phyloP scores from a whole-genome alignment of 306 rosid genomes.

The Quercus bicolor region DNA sequence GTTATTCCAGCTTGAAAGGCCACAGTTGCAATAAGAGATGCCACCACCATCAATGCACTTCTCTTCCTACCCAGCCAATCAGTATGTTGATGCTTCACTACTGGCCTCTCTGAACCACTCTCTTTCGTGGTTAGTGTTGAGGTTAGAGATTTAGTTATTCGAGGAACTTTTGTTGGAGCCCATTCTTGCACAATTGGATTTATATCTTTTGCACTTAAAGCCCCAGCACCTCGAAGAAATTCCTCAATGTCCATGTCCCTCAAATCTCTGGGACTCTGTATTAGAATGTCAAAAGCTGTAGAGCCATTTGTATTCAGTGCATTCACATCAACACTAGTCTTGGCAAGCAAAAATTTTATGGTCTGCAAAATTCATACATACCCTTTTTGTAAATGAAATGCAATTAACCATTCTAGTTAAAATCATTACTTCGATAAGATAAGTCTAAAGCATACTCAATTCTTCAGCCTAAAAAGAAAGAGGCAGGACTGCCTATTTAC shows the following conservation, averaged over 20 bases:
- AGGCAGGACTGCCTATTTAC: not conserved
- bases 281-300: slow-evolving; percentile 24
- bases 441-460: not conserved
- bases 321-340: slow-evolving; percentile 20
- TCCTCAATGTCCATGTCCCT: slow-evolving; percentile 31
- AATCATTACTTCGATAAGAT: not conserved
- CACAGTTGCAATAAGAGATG: slow-evolving; percentile 31
- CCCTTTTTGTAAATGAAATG: not conserved
- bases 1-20: slow-evolving; percentile 25
- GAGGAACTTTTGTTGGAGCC: not conserved
- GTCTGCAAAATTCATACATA: slow-evolving; percentile 14
- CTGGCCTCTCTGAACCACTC: slow-evolving; percentile 7
- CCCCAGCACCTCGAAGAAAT: slow-evolving; percentile 18
- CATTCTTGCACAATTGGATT: slow-evolving; percentile 8
- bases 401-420: not conserved
- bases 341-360: slow-evolving; percentile 13
- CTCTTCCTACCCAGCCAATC: slow-evolving; percentile 34
- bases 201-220: not conserved
- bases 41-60: slow-evolving; percentile 31
- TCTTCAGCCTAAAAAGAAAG: not conserved
- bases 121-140: slow-evolving; percentile 12
- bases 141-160: not conserved
- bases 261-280: slow-evolving; percentile 25
- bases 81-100: not conserved
- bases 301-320: slow-evolving; percentile 21